Evolutionary conservation across 2,329 filamentous ascomycete species (phyloP), one percentile per base, ranked within the genome.

Genomic region (Trichothecium sympodiale): DNA sequence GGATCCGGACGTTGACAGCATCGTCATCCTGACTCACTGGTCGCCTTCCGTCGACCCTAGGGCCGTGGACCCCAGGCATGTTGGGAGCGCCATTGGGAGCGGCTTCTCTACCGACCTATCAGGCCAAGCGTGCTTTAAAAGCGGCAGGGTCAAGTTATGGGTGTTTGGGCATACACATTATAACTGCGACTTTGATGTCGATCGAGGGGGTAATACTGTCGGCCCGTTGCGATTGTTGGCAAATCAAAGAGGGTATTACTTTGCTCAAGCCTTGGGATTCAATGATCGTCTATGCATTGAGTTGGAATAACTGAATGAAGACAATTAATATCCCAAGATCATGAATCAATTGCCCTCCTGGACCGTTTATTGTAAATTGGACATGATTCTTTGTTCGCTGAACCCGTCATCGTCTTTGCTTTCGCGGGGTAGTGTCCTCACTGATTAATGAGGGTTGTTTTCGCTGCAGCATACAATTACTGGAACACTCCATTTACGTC

Each of bases 101-200:
- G 56, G 44, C 4, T 67, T 69, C 41, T 49, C 52, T 0, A 65
- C 61, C 0, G 59, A 69, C 38, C 38, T 69, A 25, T 46, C 46
- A 0, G 17, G 18, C 0, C 49, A 64, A 39, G 2, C 4, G 4
- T 65, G 59, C 42, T 69, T 57, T 46, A 45, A 5, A 2, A 55
- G 43, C 18, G 17, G 15, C 0, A 46, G 38, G 3, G 61, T 67
- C 14, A 59, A 50, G 44, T 20, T 63, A 0, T 71, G 64, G 65
- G 64, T 55, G 0, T 69, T 68, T 48, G 64, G 65, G 1, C 65
- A 70, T 40, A 69, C 65, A 9, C 64, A 69, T 41, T 65, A 53
- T 42, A 66, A 63, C 38, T 66, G 62, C 43, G 55, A 61, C 28
- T 62, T 59, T 38, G 17, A 38, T 4, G 51, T 56, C 3, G 47